Percentiles rank a stretch among this genome's conserved stretches.
These are phyloP conservation scores for Citrus hindsii DNA, from an alignment of 345 rosid species.

Conservation along the genomic window DNA sequence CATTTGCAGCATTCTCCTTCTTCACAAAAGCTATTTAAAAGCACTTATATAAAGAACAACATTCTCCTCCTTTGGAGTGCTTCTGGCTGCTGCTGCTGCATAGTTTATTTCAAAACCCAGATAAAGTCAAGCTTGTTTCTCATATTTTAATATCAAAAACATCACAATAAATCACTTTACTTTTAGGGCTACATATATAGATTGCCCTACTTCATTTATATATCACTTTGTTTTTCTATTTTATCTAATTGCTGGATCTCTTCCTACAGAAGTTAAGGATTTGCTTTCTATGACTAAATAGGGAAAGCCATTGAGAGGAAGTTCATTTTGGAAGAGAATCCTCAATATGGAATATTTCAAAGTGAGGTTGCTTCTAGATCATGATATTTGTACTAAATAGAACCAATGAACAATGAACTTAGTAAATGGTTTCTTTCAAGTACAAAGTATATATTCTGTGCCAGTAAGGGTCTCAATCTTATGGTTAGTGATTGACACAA, in stretches of 20 bases:
- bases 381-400: background rate
- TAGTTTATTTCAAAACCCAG: background rate
- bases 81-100: background rate
- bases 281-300: constrained; percentile 3
- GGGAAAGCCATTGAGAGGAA: constrained; percentile 14
- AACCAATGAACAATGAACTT: constrained; percentile 8
- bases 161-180: background rate
- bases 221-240: background rate
- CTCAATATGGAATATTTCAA: constrained; percentile 6
- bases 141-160: background rate
- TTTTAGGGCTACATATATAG: background rate
- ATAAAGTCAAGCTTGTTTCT: background rate
- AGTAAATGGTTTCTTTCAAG: constrained; percentile 21
- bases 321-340: constrained; percentile 7
- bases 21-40: background rate
- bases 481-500: constrained; percentile 3
- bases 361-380: constrained; percentile 11
- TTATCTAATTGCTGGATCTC: constrained; percentile 4
- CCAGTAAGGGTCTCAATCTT: constrained; percentile 34
- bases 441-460: constrained; percentile 40
- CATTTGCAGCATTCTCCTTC: background rate
- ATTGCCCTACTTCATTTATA: background rate
- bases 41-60: constrained; percentile 1
- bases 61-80: background rate
- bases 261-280: constrained; percentile 15